Percentiles rank a stretch among this genome's conserved stretches.
Conservation (phyloP, 305 asterid genomes). For the Solanum chacoense region DNA sequence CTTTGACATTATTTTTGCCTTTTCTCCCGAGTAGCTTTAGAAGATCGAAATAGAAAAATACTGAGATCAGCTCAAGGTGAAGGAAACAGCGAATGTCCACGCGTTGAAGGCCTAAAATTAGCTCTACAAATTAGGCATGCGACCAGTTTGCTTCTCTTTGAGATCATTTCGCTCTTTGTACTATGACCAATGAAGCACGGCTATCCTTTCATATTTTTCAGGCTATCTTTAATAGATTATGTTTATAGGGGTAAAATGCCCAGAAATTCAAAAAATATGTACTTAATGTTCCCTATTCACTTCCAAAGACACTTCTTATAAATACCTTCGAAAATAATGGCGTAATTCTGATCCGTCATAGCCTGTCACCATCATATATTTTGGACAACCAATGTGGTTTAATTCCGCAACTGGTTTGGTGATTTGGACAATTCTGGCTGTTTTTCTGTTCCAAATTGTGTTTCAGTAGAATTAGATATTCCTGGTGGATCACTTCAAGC, state of each 20-base stretch:
- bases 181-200: neutral
- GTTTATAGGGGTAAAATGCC: neutral
- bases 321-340: neutral
- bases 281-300: neutral
- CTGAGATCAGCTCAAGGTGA: neutral
- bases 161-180: neutral
- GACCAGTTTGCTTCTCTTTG: neutral
- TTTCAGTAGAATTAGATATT: neutral
- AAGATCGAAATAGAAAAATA: neutral
- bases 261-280: neutral
- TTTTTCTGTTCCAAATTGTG: neutral
- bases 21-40: neutral
- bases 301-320: neutral
- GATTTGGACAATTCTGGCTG: neutral
- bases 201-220: neutral
- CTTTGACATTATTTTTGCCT: neutral
- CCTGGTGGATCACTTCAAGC: neutral
- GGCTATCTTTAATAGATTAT: neutral
- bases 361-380: neutral
- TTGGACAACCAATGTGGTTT: neutral
- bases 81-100: neutral
- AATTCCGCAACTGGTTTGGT: neutral
- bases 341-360: neutral
- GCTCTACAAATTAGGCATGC: neutral
- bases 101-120: neutral